Conservation (phyloP, 805 yeast genomes). For the Candida germanica region DNA sequence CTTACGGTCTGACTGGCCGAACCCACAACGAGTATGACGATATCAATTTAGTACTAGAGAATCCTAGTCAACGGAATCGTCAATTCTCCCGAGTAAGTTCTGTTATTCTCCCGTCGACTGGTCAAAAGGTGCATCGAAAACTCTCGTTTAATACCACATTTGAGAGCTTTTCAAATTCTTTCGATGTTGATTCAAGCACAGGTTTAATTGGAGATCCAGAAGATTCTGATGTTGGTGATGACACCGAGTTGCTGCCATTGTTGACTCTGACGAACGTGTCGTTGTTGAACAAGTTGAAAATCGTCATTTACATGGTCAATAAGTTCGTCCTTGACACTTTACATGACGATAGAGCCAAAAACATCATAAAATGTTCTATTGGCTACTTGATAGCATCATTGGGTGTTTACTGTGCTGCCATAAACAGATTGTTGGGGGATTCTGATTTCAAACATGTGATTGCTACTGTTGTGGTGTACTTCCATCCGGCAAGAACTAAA, state of each 20-base stretch:
- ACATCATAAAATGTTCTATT: constrained; percentile 63
- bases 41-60: constrained; percentile 12
- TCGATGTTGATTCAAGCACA: no score
- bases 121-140: constrained; percentile 35
- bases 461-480: constrained; percentile 80
- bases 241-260: constrained; percentile 2
- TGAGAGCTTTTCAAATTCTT: constrained; percentile 17
- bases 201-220: constrained; percentile 4
- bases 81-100: constrained; percentile 21
- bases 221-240: not conserved
- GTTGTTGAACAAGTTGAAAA: constrained; percentile 5
- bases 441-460: constrained; percentile 77
- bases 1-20: constrained; percentile 4
- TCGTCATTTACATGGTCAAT: constrained; percentile 2
- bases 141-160: constrained; percentile 22
- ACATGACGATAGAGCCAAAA: constrained; percentile 18
- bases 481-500: constrained; percentile 75
- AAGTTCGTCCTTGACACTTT: constrained; percentile 7
- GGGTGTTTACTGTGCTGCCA: constrained; percentile 58
- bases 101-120: constrained; percentile 39
- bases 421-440: constrained; percentile 53
- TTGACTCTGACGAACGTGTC: constrained; percentile 4
- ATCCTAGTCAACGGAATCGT: constrained; percentile 10
- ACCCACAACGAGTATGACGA: constrained; percentile 4
- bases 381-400: constrained; percentile 73